Base-by-base conservation (phyloP, 2,329 filamentous ascomycete species). In the Aspergillus brasiliensis region DNA sequence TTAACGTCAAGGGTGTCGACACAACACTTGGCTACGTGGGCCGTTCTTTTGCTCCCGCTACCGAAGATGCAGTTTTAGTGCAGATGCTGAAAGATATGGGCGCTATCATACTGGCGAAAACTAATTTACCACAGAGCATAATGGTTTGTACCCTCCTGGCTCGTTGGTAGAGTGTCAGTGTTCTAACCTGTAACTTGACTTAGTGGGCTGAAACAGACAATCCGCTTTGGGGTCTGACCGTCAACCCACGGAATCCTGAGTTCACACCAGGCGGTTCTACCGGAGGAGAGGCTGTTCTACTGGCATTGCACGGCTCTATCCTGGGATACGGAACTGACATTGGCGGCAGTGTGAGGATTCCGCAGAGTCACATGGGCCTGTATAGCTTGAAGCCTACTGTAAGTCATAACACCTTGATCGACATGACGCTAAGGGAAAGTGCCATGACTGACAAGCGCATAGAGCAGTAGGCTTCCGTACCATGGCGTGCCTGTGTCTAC, bases 381-480 rank as follows among this genome's bases (percentile, higher is more conserved):
- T 84, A 81, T 64, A 80, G 81, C 0, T 71, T 84, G 34, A 83
- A 83, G 56, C 82, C 71, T 8, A 73, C 65, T 23, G 71, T 73
- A 59, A 65, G 76, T 66, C 37, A 74, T 42, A 25, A 23, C 23
- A 23, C 21, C 47, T 17, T 11, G 19, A 21, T 10, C 8, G n/a
- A n/a, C n/a, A n/a, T n/a, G n/a, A n/a, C 47, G 25, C 47, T 61
- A 56, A 58, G 4, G 8, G 27, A 7, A 31, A 28, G 15, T 55
- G 23, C 80, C 75, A 60, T 80, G 80, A 61, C 80, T 56, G n/a
- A 44, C 15, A 31, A 28, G 38, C n/a, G 7, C 23, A 52, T 31
- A 87, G 84, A 87, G 82, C 63, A 77, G 78, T 2, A 80, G 86
- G 5, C 68, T 88, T 0, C 84, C 86, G 0, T 88, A 88, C 53